phyloP scores from a whole-genome alignment of 2,329 filamentous ascomycete species.

The Waltergamsia citrina region DNA sequence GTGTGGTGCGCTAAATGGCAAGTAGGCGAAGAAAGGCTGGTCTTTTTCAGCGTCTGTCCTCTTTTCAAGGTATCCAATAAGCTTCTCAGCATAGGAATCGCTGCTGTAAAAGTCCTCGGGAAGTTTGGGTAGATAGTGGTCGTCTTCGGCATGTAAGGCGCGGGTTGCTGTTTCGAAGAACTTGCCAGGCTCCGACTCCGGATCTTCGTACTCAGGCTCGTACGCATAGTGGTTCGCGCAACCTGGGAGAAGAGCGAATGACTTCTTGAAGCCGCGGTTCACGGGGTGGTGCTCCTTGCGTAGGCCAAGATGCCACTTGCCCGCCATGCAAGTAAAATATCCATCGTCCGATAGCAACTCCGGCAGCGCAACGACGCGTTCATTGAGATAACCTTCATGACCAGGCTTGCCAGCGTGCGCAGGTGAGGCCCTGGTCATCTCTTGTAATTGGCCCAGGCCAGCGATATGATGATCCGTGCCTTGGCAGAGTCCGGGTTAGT shows the following conservation, averaged over 20 bases:
- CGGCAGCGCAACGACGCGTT: conserved; percentile 40
- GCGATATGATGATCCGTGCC: conserved; percentile 36
- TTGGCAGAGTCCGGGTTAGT: no score
- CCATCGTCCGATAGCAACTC: conserved; percentile 46
- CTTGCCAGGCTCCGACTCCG: background rate
- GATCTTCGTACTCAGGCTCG: background rate
- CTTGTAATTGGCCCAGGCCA: conserved; percentile 18
- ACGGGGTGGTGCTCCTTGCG: no score
- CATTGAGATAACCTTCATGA: conserved; percentile 45
- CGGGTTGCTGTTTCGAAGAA: background rate
- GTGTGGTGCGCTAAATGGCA: conserved; percentile 47
- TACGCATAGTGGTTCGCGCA: background rate
- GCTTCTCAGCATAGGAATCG: conserved; percentile 30
- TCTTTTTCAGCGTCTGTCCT: conserved; percentile 15
- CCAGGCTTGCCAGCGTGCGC: background rate
- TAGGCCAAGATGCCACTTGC: conserved; percentile 54
- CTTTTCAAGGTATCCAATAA: conserved; percentile 28
- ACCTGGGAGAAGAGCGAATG: background rate
- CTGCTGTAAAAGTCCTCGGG: conserved; percentile 32
- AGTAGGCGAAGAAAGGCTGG: conserved; percentile 15
- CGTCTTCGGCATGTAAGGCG: background rate
- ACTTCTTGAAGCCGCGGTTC: background rate
- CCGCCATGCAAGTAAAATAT: conserved; percentile 46
- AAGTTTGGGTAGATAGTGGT: background rate
- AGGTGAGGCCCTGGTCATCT: background rate